Evolutionary conservation across 2,329 filamentous ascomycete genomes (phyloP).

Genomic region (Nothophoma quercina): DNA sequence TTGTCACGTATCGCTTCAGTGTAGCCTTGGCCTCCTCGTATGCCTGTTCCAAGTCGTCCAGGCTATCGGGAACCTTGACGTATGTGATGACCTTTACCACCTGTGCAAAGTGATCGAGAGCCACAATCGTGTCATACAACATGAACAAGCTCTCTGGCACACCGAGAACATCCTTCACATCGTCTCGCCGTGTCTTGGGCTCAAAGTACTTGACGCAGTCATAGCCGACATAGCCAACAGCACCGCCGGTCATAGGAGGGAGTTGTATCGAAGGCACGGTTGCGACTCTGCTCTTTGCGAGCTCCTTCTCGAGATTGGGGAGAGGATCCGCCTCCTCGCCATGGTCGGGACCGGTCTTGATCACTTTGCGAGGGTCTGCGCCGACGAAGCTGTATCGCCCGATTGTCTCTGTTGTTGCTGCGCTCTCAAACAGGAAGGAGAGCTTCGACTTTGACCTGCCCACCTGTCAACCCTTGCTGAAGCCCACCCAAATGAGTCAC

Average conservation of each 20-base stretch:
- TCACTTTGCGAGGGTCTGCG: conserved; percentile 76
- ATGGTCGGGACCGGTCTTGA: conserved; percentile 88
- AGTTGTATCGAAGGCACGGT: conserved; percentile 82
- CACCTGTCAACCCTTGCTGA: conserved; percentile 20
- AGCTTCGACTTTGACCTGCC: conserved; percentile 70
- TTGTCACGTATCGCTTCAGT: conserved; percentile 72
- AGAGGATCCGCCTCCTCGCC: conserved; percentile 85
- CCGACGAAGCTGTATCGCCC: conserved; percentile 96
- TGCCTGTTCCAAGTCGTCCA: conserved; percentile 66
- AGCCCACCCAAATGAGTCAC: conserved; percentile 40
- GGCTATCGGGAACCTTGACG: conserved; percentile 68
- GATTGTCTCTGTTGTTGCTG: conserved; percentile 87
- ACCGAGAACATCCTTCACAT: conserved; percentile 84
- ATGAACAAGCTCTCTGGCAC: conserved; percentile 97
- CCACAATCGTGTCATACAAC: conserved; percentile 93
- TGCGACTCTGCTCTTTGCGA: conserved; percentile 79
- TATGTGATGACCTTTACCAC: conserved; percentile 94
- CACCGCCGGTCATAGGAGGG: conserved; percentile 87
- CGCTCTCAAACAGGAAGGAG: conserved; percentile 96
- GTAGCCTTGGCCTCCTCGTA: conserved; percentile 73
- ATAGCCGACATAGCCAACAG: conserved; percentile 96
- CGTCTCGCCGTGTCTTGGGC: conserved; percentile 87
- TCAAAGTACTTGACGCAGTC: conserved; percentile 98
- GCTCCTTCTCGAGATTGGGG: conserved; percentile 79
- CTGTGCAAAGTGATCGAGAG: conserved; percentile 94